Percentiles rank a stretch among this genome's conserved stretches.
Evolutionary conservation across 306 rosid species (phyloP).

Genomic region (Trifolium subterraneum): DNA sequence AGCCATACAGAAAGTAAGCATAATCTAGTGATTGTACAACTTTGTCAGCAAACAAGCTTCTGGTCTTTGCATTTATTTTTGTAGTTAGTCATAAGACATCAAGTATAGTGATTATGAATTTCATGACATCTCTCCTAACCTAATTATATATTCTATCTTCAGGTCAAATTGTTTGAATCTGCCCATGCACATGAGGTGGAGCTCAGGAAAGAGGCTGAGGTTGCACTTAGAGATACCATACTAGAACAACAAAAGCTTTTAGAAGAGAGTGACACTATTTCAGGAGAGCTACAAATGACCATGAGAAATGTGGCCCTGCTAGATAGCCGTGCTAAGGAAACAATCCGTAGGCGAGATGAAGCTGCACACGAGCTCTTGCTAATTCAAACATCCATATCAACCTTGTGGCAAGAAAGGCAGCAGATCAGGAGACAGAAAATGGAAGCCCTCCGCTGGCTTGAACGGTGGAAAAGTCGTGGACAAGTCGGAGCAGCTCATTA

Average conservation of each 20-base stretch:
- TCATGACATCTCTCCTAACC: slow-evolving; percentile 24
- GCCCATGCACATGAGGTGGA: slow-evolving; percentile 57
- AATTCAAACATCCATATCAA: slow-evolving; percentile 76
- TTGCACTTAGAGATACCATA: slow-evolving; percentile 50
- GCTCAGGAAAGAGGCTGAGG: slow-evolving; percentile 67
- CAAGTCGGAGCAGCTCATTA: slow-evolving; percentile 62
- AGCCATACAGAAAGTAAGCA: slow-evolving; percentile 66
- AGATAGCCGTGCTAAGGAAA: slow-evolving; percentile 65
- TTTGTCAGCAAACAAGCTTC: no score
- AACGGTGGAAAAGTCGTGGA: slow-evolving; percentile 70
- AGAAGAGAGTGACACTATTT: slow-evolving; percentile 52
- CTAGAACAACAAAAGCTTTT: slow-evolving; percentile 62
- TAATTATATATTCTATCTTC: slow-evolving; percentile 27
- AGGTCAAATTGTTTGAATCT: slow-evolving; percentile 65
- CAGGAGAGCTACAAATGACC: slow-evolving; percentile 58
- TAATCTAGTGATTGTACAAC: no score
- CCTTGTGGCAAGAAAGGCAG: slow-evolving; percentile 72
- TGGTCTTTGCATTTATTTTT: no score
- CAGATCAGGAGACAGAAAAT: slow-evolving; percentile 68
- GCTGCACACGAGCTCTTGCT: slow-evolving; percentile 60
- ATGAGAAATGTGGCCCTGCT: slow-evolving; percentile 70
- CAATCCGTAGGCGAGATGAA: slow-evolving; percentile 66
- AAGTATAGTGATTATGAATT: no score
- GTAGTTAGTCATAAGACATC: no score
- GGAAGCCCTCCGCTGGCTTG: slow-evolving; percentile 80